These are phyloP conservation scores for Hirsutella thompsonii DNA, from an alignment of 2,329 filamentous ascomycete genomes.

Conservation along the genomic window DNA sequence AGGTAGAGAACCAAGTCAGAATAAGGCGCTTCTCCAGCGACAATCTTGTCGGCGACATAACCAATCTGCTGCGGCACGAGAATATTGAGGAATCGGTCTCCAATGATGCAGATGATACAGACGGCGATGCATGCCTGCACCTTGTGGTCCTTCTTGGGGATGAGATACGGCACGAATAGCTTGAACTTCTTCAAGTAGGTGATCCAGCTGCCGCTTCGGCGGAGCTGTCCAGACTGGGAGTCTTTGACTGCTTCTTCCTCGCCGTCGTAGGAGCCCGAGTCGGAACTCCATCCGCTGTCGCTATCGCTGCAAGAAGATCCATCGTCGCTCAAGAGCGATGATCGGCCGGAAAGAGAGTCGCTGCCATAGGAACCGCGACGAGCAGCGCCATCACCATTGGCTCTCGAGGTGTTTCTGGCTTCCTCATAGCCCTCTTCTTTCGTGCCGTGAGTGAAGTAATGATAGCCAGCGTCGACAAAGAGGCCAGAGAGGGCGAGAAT, in stretches of 20 bases:
- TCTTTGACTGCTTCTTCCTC: slow-evolving; percentile 3
- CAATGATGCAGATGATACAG: slow-evolving; percentile 10
- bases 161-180: slow-evolving; percentile 17
- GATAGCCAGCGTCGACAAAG: neutral
- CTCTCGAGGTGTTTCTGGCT: neutral
- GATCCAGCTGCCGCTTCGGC: slow-evolving; percentile 11
- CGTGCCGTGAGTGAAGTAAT: neutral
- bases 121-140: slow-evolving; percentile 16
- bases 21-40: slow-evolving; percentile 10
- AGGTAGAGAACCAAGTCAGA: slow-evolving; percentile 9
- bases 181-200: slow-evolving; percentile 17
- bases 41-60: slow-evolving; percentile 15
- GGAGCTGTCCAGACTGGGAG: slow-evolving; percentile 8
- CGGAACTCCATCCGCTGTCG: neutral
- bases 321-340: neutral
- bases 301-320: slow-evolving; percentile 2
- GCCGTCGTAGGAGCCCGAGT: slow-evolving; percentile 5
- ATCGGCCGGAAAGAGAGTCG: neutral
- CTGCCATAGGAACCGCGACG: slow-evolving; percentile 1
- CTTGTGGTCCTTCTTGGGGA: slow-evolving; percentile 16
- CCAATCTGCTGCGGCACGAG: slow-evolving; percentile 19
- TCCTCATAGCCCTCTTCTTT: neutral
- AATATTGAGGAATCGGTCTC: slow-evolving; percentile 15
- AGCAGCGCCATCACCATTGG: neutral
- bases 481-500: neutral